Evolutionary conservation across 495 filamentous ascomycete genomes (phyloP), one percentile per base, ranked within the genome.

Genomic region (Xylaria palmicola): DNA sequence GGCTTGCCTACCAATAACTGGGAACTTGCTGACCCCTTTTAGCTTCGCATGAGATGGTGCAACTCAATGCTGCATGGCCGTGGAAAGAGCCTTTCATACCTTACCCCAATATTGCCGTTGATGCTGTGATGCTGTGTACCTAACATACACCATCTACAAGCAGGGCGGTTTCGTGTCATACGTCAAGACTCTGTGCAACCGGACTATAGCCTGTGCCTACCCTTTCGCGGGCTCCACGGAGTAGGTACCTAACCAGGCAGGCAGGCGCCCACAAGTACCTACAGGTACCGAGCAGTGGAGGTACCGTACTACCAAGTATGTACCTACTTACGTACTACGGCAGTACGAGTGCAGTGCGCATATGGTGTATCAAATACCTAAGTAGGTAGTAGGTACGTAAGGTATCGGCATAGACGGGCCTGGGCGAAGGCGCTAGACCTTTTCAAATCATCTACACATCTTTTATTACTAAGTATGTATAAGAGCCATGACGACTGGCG

Each of bases 121-220:
- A 22, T 40, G 15, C 29, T 29, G 13, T 47, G 9, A 12, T 24
- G 3, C 29, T 20, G 50, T n/a, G 39, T 41, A 41, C 12, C 6
- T 7, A 41, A 8, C 39, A 4, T 15, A 40, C n/a, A n/a, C n/a
- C n/a, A n/a, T n/a, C n/a, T n/a, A n/a, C 17, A 7, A n/a, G 24
- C 22, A 26, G 52, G 19, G 36, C 6, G 39, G 44, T 40, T 40
- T n/a, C 27, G 41, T 45, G 27, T 29, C 41, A 36, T 49, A 37
- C 55, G 43, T 58, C 55, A 49, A 48, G 43, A 49, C 55, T 49
- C 45, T 37, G 32, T 48, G 43, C 43, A 48, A 26, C 19, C n/a
- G 30, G 41, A 47, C 19, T 20, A 15, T 19, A 53, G 39, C n/a
- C n/a, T n/a, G 32, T 30, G 30, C 20, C 15, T 39, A 17, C 36